Evolutionary conservation across 352 stramenopile species (phyloP), one percentile per base, ranked within the genome.

Genomic region (Pilasporangium apinafurcum): DNA sequence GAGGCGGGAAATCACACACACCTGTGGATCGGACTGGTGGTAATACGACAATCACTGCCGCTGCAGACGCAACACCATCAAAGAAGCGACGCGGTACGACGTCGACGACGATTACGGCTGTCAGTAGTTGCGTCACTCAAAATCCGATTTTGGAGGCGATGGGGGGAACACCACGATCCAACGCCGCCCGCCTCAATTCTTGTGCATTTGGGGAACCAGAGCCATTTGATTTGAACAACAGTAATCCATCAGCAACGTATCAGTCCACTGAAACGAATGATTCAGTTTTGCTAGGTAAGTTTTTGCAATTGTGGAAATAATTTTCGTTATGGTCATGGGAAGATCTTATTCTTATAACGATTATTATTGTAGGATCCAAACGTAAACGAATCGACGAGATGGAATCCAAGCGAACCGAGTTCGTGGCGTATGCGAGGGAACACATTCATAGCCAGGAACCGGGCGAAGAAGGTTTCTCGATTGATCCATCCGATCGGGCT

Each of bases 381-480:
- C 53, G 51, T 48, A 53, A 44, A 32, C 25, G 58, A 44, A 24
- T 37, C 8, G 36, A 17, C 32, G 20, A 44, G 33, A 37, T 56
- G 29, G 50, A 44, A 17, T 25, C 16, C 13, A 53, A 52, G 38
- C 44, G 53, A 26, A 25, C 51, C 41, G 59, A 73, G 37, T 87
- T 82, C 39, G 73, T 88, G 37, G 78, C 72, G 12, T 90, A 90
- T 51, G 69, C 78, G 10, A 59, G 78, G 25, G 78, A 90, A 51
- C 78, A 91, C 33, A 63, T 91, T 16, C 75, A 91, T 49, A 88
- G 62, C 49, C 78, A 91, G 46, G 78, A 91, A 59, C 51, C 66
- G 16, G 81, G 77, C 2, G 81, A 92, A 26, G 81, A 92, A 56
- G 78, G 75, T 4, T 88, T 90, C 39, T 89, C 78, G 14, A 92